phyloP scores from a whole-genome alignment of 345 rosid genomes.

The Draba incana region DNA sequence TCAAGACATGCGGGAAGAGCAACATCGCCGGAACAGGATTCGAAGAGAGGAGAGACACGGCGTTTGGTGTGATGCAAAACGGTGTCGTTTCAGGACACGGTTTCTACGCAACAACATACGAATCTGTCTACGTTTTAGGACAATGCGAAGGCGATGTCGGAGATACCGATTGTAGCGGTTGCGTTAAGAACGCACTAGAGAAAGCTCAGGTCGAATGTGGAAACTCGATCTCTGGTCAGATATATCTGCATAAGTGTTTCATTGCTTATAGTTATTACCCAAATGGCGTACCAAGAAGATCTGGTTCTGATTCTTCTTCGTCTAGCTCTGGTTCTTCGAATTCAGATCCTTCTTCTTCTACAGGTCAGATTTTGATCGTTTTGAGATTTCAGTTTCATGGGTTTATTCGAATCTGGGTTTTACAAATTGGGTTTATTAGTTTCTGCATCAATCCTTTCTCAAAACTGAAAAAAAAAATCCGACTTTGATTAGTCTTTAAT shows the following conservation, averaged over 20 bases:
- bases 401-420: constrained; percentile 4
- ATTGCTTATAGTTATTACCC: constrained; percentile 81
- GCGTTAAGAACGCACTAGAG: constrained; percentile 76
- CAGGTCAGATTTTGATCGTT: constrained; percentile 42
- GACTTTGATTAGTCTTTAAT: too few species aligned
- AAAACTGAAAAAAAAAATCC: too few species aligned
- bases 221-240: constrained; percentile 76
- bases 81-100: constrained; percentile 80
- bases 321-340: constrained; percentile 47
- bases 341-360: constrained; percentile 46
- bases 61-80: constrained; percentile 64
- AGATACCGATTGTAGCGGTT: constrained; percentile 85
- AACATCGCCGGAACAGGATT: constrained; percentile 75
- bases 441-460: too few species aligned
- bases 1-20: constrained; percentile 76
- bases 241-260: constrained; percentile 89
- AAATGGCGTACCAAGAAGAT: constrained; percentile 79
- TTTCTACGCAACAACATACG: constrained; percentile 66
- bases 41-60: constrained; percentile 86
- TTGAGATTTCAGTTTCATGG: constrained; percentile 4
- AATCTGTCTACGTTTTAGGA: constrained; percentile 75
- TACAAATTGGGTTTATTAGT: neutral
- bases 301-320: constrained; percentile 52
- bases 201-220: constrained; percentile 98
- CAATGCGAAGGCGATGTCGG: constrained; percentile 98